Percentiles rank a stretch among this genome's conserved stretches.
These are phyloP conservation scores for Brassica napus DNA, from an alignment of 345 rosid species.

Conservation along the genomic window DNA sequence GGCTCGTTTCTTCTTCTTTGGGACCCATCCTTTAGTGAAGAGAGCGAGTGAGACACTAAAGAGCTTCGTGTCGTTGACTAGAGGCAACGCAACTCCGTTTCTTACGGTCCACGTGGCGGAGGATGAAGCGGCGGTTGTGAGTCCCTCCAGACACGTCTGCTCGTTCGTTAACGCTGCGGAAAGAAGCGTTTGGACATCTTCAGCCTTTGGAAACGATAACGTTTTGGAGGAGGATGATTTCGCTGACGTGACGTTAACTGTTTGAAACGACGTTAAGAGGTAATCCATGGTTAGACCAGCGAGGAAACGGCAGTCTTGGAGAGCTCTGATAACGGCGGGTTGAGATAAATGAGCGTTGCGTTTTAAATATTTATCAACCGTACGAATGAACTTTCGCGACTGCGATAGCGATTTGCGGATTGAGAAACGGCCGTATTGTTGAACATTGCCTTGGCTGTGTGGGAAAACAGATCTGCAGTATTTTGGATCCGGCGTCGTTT, in stretches of 20 bases:
- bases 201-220: slow-evolving; percentile 51
- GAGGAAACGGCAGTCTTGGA: slow-evolving; percentile 71
- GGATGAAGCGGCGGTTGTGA: background rate
- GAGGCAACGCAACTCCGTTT: background rate
- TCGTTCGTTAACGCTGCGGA: background rate
- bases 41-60: background rate
- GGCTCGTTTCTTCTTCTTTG: background rate
- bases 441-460: slow-evolving; percentile 47
- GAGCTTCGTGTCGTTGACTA: background rate
- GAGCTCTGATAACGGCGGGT: slow-evolving; percentile 55
- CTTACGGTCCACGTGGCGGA: slow-evolving; percentile 30
- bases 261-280: slow-evolving; percentile 48
- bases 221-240: slow-evolving; percentile 8
- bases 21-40: slow-evolving; percentile 2
- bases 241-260: slow-evolving; percentile 47
- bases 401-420: slow-evolving; percentile 65
- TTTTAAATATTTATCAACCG: slow-evolving; percentile 51
- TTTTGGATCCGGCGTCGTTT: slow-evolving; percentile 61
- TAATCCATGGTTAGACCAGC: slow-evolving; percentile 63
- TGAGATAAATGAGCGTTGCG: slow-evolving; percentile 48
- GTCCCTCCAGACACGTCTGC: slow-evolving; percentile 1
- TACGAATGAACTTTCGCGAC: slow-evolving; percentile 52
- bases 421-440: slow-evolving; percentile 56
- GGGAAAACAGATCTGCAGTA: slow-evolving; percentile 62
- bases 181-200: slow-evolving; percentile 60